Evolutionary conservation across 352 stramenopile genomes (phyloP).

Genomic region (Globisporangium heterothallicum): DNA sequence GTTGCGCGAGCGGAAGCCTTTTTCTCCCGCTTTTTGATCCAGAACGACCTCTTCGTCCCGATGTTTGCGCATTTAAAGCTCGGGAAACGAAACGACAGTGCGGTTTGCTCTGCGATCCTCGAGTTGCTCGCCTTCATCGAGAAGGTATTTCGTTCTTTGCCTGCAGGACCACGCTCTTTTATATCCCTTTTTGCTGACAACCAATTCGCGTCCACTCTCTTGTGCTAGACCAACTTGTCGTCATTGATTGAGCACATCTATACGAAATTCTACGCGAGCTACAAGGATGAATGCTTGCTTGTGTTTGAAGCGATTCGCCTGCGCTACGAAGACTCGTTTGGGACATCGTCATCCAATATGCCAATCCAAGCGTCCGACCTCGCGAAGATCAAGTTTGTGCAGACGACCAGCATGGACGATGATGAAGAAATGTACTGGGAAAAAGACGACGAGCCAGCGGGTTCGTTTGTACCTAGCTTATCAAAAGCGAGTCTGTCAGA

Average conservation of each 20-base stretch:
- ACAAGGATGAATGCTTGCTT: slow-evolving; percentile 62
- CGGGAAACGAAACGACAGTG: slow-evolving; percentile 44
- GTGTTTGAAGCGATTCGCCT: slow-evolving; percentile 67
- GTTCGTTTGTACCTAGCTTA: slow-evolving; percentile 27
- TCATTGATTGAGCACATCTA: slow-evolving; percentile 74
- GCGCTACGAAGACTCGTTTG: slow-evolving; percentile 50
- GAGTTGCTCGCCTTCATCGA: slow-evolving; percentile 74
- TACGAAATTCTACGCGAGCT: slow-evolving; percentile 72
- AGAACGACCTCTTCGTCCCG: slow-evolving; percentile 65
- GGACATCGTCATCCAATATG: slow-evolving; percentile 17
- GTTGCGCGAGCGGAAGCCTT: slow-evolving; percentile 71
- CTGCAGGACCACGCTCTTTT: background rate
- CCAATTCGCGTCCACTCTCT: slow-evolving; percentile 5
- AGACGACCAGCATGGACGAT: slow-evolving; percentile 51
- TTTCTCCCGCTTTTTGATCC: slow-evolving; percentile 76
- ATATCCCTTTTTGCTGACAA: background rate
- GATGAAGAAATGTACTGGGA: slow-evolving; percentile 81
- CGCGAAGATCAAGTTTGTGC: slow-evolving; percentile 49
- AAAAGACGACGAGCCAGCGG: slow-evolving; percentile 48
- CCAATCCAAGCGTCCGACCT: slow-evolving; percentile 16
- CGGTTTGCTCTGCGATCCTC: slow-evolving; percentile 66
- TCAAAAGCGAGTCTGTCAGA: slow-evolving; percentile 42
- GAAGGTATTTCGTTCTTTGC: slow-evolving; percentile 32
- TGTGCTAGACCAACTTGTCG: slow-evolving; percentile 50
- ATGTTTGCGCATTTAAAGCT: slow-evolving; percentile 47